Evolutionary conservation across 257 asterid genomes (phyloP), one percentile per base, ranked within the genome.

Genomic region (Ilex aquifolium): DNA sequence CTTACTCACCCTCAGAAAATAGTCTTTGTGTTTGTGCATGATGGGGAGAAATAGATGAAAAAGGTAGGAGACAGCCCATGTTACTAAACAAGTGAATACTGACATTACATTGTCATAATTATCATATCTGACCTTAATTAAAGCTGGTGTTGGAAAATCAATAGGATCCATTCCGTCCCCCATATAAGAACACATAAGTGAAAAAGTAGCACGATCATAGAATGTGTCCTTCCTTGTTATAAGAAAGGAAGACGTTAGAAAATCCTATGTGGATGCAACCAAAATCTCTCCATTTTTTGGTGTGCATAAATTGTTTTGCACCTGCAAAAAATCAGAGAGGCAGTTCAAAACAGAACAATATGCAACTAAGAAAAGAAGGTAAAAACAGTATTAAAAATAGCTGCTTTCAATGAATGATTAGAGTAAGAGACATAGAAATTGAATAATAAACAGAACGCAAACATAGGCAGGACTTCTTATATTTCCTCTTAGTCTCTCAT

Each of bases 221-320:
- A 92, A 92, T 50, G 99, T 87, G 80, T 92, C 99, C 75, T 89
- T 92, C 80, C 99, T 82, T 46, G 99, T 92, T 72, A 92, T 83
- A 71, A 92, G 95, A 76, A 71, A 92, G 58, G 99, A 92, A 40
- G 99, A 85, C n/a, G 99, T 92, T 56, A 92, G 75, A 81, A 92
- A 92, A 79, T 92, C 99, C 60, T 92, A 97, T 6, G 99, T 92
- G 12, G 99, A 92, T 65, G 99, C 99, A 71, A 92, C 99, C 96
- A 92, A 87, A 67, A 92, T 87, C 79, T 92, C 97, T 56, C 99
- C 99, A 78, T 84, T 92, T 77, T 92, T 92, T 27, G 99, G 99
- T 66, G 99, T 92, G 82, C 99, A 92, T 64, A 92, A 83, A 76
- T 92, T 92, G 82, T 89, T 89, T 74, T 92, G 99, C 70, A 92